Evolutionary conservation across 2,329 filamentous ascomycete species (phyloP).

Genomic region (Colletotrichum camelliae): DNA sequence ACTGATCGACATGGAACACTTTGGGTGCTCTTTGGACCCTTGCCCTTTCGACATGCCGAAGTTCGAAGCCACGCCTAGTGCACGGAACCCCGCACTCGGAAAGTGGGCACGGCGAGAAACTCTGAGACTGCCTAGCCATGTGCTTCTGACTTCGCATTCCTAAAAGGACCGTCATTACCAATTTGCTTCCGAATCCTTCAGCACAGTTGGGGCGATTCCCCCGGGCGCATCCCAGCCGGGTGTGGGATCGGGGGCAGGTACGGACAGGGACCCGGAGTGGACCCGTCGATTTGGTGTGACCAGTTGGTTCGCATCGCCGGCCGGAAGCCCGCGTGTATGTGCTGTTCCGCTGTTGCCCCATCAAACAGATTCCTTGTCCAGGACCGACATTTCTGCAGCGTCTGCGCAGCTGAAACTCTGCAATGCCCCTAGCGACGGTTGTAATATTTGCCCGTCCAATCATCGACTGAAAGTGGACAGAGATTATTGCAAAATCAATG

Average conservation of each 20-base stretch:
- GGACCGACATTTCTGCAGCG: not conserved
- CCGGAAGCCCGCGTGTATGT: not conserved
- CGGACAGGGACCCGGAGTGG: not conserved
- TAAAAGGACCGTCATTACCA: not conserved
- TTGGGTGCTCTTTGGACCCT: not conserved
- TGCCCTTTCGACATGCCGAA: constrained; percentile 14
- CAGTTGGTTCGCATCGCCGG: not conserved
- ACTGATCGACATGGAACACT: not conserved
- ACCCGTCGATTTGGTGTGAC: not conserved
- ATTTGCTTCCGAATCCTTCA: not conserved
- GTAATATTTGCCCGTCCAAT: not conserved
- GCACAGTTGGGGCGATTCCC: not conserved
- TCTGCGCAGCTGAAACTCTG: not conserved
- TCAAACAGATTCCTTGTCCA: not conserved
- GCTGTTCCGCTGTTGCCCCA: not conserved
- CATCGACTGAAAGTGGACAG: not conserved
- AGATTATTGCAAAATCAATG: not conserved
- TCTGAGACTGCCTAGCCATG: not conserved
- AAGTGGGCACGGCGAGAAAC: constrained; percentile 9
- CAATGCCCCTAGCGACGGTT: not conserved
- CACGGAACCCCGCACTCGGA: constrained; percentile 18
- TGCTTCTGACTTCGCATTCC: not conserved
- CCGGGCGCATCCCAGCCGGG: not conserved
- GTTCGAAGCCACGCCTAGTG: constrained; percentile 7
- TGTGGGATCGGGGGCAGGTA: not conserved